Evolutionary conservation across 768 basidiomycete genomes (phyloP).

Genomic region (Leucosporidium creatinivorum): DNA sequence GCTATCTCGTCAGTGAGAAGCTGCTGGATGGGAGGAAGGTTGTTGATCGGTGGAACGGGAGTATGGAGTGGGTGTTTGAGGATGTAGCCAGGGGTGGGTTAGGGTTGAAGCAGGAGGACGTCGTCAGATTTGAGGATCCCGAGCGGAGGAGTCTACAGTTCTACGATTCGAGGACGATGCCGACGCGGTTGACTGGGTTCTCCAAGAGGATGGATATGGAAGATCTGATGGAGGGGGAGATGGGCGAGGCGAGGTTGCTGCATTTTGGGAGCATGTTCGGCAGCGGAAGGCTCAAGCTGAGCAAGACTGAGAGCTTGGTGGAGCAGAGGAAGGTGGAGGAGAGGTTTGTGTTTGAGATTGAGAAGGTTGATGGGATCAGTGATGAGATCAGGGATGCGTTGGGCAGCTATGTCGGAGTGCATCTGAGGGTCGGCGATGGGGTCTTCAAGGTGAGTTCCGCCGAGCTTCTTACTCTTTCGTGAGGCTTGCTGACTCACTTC

Average conservation of each 20-base stretch:
- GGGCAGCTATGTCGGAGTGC: conserved; percentile 20
- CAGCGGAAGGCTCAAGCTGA: conserved; percentile 8
- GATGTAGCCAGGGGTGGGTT: conserved; percentile 8
- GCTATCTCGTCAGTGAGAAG: conserved; percentile 1
- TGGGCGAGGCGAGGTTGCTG: conserved; percentile 4
- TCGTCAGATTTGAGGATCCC: conserved; percentile 3
- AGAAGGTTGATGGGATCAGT: conserved; percentile 14
- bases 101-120: conserved; percentile 2
- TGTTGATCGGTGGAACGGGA: conserved; percentile 25
- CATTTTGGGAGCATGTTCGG: conserved; percentile 27
- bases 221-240: not conserved
- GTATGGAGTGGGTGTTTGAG: not conserved
- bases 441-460: conserved; percentile 13
- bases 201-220: conserved; percentile 10
- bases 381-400: conserved; percentile 9
- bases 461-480: not conserved
- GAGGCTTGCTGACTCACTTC: not conserved
- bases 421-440: conserved; percentile 16
- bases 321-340: not conserved
- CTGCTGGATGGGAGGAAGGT: not conserved
- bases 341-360: not conserved
- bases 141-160: conserved; percentile 19
- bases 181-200: conserved; percentile 5
- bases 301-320: not conserved
- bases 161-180: conserved; percentile 1